Evolutionary conservation across 306 rosid species (phyloP).

Genomic region (Biancaea sappan): DNA sequence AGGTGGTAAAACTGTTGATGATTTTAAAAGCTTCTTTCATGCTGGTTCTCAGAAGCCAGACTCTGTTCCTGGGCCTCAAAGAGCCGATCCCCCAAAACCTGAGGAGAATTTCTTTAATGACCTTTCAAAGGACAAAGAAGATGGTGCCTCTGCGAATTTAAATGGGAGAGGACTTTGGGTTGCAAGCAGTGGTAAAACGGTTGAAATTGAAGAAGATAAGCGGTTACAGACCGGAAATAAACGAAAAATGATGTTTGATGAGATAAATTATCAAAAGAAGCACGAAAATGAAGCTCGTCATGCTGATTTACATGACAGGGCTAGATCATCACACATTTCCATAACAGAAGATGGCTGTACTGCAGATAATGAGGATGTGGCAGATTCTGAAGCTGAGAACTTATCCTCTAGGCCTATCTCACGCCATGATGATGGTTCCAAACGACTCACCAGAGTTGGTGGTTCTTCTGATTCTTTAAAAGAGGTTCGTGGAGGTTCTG

Average conservation of each 20-base stretch:
- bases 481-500: slow-evolving; percentile 55
- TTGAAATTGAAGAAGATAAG: slow-evolving; percentile 71
- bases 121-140: slow-evolving; percentile 73
- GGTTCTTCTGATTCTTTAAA: slow-evolving; percentile 63
- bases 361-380: slow-evolving; percentile 95
- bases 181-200: slow-evolving; percentile 49
- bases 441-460: slow-evolving; percentile 56
- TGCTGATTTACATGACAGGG: slow-evolving; percentile 63
- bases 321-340: slow-evolving; percentile 71
- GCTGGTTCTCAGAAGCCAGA: slow-evolving; percentile 70
- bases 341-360: slow-evolving; percentile 85
- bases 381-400: slow-evolving; percentile 89
- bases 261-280: slow-evolving; percentile 63
- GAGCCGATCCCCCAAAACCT: slow-evolving; percentile 57
- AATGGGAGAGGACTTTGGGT: slow-evolving; percentile 74
- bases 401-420: slow-evolving; percentile 67
- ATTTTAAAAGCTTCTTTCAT: slow-evolving; percentile 75
- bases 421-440: slow-evolving; percentile 60
- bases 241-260: slow-evolving; percentile 69
- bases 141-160: slow-evolving; percentile 59
- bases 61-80: slow-evolving; percentile 51
- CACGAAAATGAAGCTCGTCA: slow-evolving; percentile 67
- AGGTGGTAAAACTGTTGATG: slow-evolving; percentile 76
- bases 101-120: slow-evolving; percentile 89
- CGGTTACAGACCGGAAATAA: slow-evolving; percentile 58